These are phyloP conservation scores for Pisolithus orientalis DNA, from an alignment of 768 basidiomycete species.

Conservation along the genomic window DNA sequence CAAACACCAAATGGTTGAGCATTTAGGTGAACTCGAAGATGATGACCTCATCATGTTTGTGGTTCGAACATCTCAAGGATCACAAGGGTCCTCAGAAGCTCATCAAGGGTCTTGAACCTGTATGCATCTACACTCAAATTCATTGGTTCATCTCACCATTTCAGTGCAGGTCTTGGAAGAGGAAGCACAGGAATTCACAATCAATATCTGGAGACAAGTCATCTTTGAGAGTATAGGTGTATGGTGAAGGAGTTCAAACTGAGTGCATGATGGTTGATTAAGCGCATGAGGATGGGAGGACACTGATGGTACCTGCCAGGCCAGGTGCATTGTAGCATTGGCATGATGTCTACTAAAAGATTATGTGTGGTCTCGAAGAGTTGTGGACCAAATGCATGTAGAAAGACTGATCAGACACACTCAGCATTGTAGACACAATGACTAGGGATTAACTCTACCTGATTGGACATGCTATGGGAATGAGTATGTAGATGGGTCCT, in stretches of 20 bases:
- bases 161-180: conserved; percentile 77
- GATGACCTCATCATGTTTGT: too few species aligned
- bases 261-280: conserved; percentile 79
- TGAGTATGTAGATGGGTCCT: too few species aligned
- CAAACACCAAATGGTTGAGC: too few species aligned
- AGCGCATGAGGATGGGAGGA: conserved; percentile 8
- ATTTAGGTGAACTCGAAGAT: too few species aligned
- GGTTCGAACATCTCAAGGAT: too few species aligned
- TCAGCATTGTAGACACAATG: too few species aligned
- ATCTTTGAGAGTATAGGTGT: conserved; percentile 95
- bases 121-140: conserved; percentile 41
- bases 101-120: conserved; percentile 85
- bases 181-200: conserved; percentile 72
- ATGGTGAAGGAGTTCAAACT: conserved; percentile 82
- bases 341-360: conserved; percentile 31
- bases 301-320: conserved; percentile 21
- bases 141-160: conserved; percentile 1
- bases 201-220: conserved; percentile 84
- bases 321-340: conserved; percentile 62
- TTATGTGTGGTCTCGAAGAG: conserved; percentile 27
- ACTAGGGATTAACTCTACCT: too few species aligned
- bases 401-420: too few species aligned
- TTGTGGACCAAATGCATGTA: conserved; percentile 11
- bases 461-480: too few species aligned
- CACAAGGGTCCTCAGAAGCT: conserved; percentile 77